These are phyloP conservation scores for Cyanidiococcus yangmingshanensis DNA, from an alignment of 23 red algal species.

Conservation along the genomic window DNA sequence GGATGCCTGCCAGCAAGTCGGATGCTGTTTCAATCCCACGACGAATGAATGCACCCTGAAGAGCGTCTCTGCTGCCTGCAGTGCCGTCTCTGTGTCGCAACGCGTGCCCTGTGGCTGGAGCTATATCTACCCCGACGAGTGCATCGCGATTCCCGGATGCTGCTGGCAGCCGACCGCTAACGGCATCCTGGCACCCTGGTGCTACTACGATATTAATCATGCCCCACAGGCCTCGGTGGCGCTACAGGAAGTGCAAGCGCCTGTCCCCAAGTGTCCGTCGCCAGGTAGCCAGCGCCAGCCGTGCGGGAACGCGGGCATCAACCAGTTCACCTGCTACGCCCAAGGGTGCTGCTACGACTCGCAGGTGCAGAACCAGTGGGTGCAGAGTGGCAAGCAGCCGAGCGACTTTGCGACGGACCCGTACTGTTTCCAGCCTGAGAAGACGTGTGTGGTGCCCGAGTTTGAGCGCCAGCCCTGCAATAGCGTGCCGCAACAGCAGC, in stretches of 20 bases:
- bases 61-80: neutral
- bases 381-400: neutral
- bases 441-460: neutral
- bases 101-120: neutral
- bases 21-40: neutral
- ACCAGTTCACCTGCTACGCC: neutral
- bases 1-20: neutral
- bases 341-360: slow-evolving; percentile 4
- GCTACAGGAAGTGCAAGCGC: neutral
- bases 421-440: neutral
- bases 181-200: neutral
- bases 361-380: neutral
- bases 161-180: slow-evolving; percentile 1
- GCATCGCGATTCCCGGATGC: neutral
- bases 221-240: neutral
- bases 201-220: neutral
- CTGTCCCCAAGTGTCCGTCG: neutral
- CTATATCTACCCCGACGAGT: slow-evolving; percentile 6
- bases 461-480: slow-evolving; percentile 1
- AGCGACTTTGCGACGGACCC: neutral
- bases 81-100: neutral
- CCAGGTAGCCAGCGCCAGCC: neutral
- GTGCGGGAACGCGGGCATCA: neutral
- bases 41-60: neutral
- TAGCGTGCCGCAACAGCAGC: neutral